Evolutionary conservation across 2,329 filamentous ascomycete species (phyloP), one percentile per base, ranked within the genome.

Genomic region (Fusarium dlaminii): DNA sequence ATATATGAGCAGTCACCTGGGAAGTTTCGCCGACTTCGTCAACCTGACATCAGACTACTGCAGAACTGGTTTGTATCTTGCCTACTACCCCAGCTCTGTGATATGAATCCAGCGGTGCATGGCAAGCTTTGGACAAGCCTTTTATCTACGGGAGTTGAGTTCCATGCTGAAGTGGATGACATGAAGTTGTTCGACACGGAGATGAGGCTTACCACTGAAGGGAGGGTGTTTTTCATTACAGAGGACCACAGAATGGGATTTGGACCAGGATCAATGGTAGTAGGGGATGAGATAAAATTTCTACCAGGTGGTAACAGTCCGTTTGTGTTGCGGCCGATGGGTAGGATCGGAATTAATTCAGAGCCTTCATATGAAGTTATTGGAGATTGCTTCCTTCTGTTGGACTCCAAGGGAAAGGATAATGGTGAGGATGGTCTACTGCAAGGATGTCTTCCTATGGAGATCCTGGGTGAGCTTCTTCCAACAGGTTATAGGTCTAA

Each of bases 101-200:
- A 46, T 10, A 11, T 46, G 18, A 22, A 46, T 29, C 43, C 24
- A 11, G 24, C 12, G 1, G 43, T 46, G 0, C 12, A 20, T 22
- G 13, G 24, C 13, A 12, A 20, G 17, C 8, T 45, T 45, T 45
- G 43, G 43, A 45, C 3, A 14, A 3, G 4, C 0, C 17, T 14
- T 7, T 14, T 27, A 4, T 14, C 42, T 13, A 6, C 0, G 1
- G 24, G 0, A 27, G 3, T 4, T 27, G 8, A 7, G 8, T 46
- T 27, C 8, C 5, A 46, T 20, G 4, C 12, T 5, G 24, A 29
- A 2, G 14, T 20, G 12, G 4, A 20, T 15, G 8, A 14, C 2
- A 10, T 10, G 12, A 29, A 46, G 18, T 20, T 7, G 29, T 46
- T 46, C 13, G 43, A 46, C 13, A 15, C 43, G 2, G 43, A 46